Percentiles rank a stretch among this genome's conserved stretches.
These are phyloP conservation scores for Neofusicoccum cordaticola DNA, from an alignment of 2,329 filamentous ascomycete species.

Conservation along the genomic window DNA sequence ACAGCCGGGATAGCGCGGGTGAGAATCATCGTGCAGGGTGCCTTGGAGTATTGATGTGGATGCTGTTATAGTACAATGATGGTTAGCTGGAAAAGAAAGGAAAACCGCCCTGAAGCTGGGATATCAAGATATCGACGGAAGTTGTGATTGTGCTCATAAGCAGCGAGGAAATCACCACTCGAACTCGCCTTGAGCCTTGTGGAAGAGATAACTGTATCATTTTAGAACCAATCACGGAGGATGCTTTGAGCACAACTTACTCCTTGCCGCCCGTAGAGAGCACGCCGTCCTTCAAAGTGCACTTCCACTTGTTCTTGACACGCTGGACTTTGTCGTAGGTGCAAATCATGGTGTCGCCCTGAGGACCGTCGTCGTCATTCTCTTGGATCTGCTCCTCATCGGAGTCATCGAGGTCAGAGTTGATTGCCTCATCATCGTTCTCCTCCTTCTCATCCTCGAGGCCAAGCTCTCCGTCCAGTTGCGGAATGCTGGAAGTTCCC, in stretches of 20 bases:
- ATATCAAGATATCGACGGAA: not conserved
- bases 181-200: slow-evolving; percentile 95
- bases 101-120: not conserved
- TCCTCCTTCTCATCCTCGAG: slow-evolving; percentile 55
- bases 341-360: slow-evolving; percentile 92
- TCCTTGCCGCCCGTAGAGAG: slow-evolving; percentile 91
- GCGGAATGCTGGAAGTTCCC: slow-evolving; percentile 31
- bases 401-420: slow-evolving; percentile 93
- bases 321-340: slow-evolving; percentile 99
- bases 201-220: slow-evolving; percentile 76
- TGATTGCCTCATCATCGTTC: slow-evolving; percentile 89
- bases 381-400: slow-evolving; percentile 80
- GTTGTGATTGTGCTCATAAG: not conserved
- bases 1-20: not conserved
- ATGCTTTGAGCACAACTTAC: slow-evolving; percentile 43
- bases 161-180: slow-evolving; percentile 71
- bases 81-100: not conserved
- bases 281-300: slow-evolving; percentile 93
- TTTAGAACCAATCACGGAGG: not conserved
- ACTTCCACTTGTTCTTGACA: slow-evolving; percentile 98
- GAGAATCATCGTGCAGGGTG: not conserved
- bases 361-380: slow-evolving; percentile 80
- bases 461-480: slow-evolving; percentile 53
- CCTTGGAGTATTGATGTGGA: not conserved
- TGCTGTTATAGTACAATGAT: slow-evolving; percentile 8